A percentile compares a stretch with the other conserved stretches of the same genome.
Evolutionary conservation across 2,329 filamentous ascomycete species (phyloP).

Genomic region (Zasmidium citrigriseum): DNA sequence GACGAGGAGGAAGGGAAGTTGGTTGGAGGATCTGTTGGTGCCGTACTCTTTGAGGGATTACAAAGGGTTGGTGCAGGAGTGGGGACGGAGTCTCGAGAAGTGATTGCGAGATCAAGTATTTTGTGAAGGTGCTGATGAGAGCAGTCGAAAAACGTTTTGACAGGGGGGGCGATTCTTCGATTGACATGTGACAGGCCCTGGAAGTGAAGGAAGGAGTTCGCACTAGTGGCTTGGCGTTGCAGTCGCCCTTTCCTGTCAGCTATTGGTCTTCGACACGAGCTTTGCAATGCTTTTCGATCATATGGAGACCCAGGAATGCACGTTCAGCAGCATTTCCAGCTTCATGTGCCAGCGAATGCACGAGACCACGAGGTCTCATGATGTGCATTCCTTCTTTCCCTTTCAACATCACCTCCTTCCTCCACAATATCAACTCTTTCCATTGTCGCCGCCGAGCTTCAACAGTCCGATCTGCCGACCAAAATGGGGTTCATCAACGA

Average conservation of each 20-base stretch:
- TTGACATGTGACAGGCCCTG: neutral
- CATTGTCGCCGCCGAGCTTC: neutral
- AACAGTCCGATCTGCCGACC: neutral
- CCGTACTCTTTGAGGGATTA: conserved; percentile 10
- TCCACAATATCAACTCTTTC: neutral
- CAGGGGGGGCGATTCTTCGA: no score
- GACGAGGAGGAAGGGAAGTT: conserved; percentile 6
- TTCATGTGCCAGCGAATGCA: no score
- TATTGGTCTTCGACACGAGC: no score
- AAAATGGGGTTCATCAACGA: neutral
- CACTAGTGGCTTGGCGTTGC: neutral
- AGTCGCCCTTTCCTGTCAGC: no score
- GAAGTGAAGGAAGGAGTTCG: neutral
- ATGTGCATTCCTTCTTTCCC: no score
- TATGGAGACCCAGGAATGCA: no score
- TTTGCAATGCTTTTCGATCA: no score
- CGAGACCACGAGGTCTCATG: no score
- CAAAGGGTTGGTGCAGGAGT: conserved; percentile 8
- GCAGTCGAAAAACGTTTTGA: no score
- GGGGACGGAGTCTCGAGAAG: neutral
- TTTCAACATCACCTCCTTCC: no score
- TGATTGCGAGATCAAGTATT: neutral
- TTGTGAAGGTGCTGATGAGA: no score
- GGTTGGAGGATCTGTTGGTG: neutral
- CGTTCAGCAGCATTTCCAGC: no score